Evolutionary conservation across 768 basidiomycete species (phyloP).

Genomic region (Termitomyces eurrhizus): DNA sequence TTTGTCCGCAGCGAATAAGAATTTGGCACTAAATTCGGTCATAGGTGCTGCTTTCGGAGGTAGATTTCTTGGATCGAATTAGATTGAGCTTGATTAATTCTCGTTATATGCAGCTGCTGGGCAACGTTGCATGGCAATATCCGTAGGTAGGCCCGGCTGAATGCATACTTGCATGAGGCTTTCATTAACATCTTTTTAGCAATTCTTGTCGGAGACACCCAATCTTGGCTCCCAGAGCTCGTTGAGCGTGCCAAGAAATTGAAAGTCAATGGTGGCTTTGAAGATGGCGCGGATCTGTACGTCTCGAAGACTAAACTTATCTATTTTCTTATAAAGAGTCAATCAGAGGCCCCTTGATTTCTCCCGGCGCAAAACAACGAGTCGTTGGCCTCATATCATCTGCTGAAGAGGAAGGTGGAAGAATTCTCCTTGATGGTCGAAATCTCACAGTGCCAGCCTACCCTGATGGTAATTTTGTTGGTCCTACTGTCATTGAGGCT

Average conservation of each 20-base stretch:
- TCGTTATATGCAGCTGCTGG: slow-evolving; percentile 66
- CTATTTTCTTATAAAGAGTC: background rate
- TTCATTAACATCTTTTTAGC: slow-evolving; percentile 30
- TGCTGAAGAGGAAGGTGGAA: slow-evolving; percentile 76
- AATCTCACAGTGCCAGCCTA: slow-evolving; percentile 64
- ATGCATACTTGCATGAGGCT: background rate
- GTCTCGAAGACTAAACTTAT: slow-evolving; percentile 8
- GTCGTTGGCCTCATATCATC: slow-evolving; percentile 74
- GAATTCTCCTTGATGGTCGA: slow-evolving; percentile 84
- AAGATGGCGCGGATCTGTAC: slow-evolving; percentile 77
- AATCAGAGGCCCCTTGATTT: slow-evolving; percentile 71
- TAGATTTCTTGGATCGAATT: slow-evolving; percentile 23
- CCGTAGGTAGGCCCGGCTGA: slow-evolving; percentile 63
- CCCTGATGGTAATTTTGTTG: slow-evolving; percentile 90
- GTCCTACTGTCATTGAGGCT: slow-evolving; percentile 86
- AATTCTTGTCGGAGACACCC: slow-evolving; percentile 78
- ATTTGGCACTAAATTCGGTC: slow-evolving; percentile 87
- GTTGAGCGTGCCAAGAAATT: slow-evolving; percentile 76
- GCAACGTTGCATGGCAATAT: slow-evolving; percentile 96
- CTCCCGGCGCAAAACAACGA: slow-evolving; percentile 76
- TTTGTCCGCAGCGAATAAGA: slow-evolving; percentile 70
- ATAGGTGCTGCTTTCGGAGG: slow-evolving; percentile 92
- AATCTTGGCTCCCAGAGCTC: slow-evolving; percentile 83
- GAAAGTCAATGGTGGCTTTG: slow-evolving; percentile 89
- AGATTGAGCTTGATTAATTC: slow-evolving; percentile 7